Conservation (phyloP, 805 yeast species). For the Candida lessepsii region DNA sequence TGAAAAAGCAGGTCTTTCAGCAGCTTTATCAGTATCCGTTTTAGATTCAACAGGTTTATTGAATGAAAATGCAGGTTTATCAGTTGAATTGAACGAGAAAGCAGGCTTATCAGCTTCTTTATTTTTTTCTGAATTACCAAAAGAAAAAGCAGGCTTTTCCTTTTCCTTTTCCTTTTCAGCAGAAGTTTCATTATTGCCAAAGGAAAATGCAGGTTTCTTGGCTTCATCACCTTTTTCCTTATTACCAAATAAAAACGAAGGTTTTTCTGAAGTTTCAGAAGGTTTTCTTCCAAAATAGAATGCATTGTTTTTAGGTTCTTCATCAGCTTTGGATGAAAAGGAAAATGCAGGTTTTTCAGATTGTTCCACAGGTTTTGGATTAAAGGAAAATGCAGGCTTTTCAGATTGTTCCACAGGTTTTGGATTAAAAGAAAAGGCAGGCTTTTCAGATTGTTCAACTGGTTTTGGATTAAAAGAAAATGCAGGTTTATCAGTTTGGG, state of each 20-base stretch:
- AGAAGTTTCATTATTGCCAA: constrained; percentile 8
- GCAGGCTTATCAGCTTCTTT: constrained; percentile 21
- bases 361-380: neutral
- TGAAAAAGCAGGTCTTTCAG: constrained; percentile 21
- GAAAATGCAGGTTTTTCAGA: constrained; percentile 11
- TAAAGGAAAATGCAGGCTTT: neutral
- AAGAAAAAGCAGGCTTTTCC: constrained; percentile 22
- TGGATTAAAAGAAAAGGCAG: constrained; percentile 16
- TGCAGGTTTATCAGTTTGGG: neutral
- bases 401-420: neutral
- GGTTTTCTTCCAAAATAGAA: constrained; percentile 4
- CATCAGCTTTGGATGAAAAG: neutral
- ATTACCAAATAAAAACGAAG: constrained; percentile 20
- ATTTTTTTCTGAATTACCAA: constrained; percentile 14
- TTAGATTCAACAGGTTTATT: constrained; percentile 9
- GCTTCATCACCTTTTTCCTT: constrained; percentile 8
- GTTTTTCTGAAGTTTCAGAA: constrained; percentile 5
- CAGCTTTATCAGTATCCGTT: constrained; percentile 15
- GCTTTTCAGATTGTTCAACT: constrained; percentile 13
- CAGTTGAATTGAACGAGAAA: constrained; percentile 17
- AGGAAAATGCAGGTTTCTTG: constrained; percentile 11
- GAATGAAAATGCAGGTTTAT: neutral
- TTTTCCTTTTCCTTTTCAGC: constrained; percentile 8
- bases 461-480: constrained; percentile 10
- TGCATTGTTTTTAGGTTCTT: constrained; percentile 12